Base-by-base conservation (phyloP, 257 asterid genomes). In the Solanum acaule region DNA sequence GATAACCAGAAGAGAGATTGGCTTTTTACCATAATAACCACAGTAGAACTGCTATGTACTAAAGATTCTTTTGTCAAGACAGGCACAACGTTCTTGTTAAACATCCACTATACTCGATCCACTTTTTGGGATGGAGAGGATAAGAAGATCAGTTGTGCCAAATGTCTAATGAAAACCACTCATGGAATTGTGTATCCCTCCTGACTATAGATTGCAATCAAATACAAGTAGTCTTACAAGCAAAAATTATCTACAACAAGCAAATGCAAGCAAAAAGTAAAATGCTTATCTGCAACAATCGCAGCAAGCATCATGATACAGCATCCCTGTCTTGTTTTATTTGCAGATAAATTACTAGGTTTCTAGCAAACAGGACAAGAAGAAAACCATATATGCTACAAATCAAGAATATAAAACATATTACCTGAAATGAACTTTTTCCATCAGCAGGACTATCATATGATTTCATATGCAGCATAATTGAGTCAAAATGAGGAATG, bases 381-480 rank as follows among this genome's bases (percentile, higher is more conserved):
- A 8, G n/a, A 44, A 52, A 87, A 86, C 5, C 33, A 40, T n/a
- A 34, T 11, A 33, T 46, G 83, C 27, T 44, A 14, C 22, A 18
- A n/a, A 42, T 78, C 18, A 84, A 22, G 56, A n/a, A 35, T 7
- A 37, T 35, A 16, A 29, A 83, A 63, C 70, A 44, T 27, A 33
- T 37, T 84, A 96, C 99, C 98, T 97, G 99, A 92, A 97, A 97
- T 13, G 99, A 97, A 93, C 99, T 97, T 93, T 97, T 97, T 87
- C 99, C 99, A 91, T 97, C 99, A 6, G 94, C 96, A 59, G 99
- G 99, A 90, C 99, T 97, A 89, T 97, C 99, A 86, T 95, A 96
- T 88, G 99, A 96, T 93, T 96, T 97, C 98, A 96, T 95, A 91
- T 97, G 99, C 85, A 97, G 95, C 94, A 95, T 97, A 86, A 97